These are phyloP conservation scores for Pseudonitzschia multistriata DNA, from an alignment of 108 stramenopile genomes.

Conservation along the genomic window DNA sequence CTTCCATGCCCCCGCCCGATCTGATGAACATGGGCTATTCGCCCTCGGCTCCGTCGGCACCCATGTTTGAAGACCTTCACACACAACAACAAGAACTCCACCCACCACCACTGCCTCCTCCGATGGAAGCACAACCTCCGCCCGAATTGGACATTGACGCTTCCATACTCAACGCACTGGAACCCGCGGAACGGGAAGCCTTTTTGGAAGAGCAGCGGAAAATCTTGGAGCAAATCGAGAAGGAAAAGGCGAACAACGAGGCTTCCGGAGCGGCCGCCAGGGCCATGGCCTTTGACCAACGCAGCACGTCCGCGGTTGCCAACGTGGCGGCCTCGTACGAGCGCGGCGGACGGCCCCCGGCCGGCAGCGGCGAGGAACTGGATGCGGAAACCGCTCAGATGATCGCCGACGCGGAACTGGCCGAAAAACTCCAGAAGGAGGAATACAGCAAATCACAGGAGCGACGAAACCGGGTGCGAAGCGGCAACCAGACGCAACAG, in stretches of 20 bases:
- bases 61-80: slow-evolving; percentile 45
- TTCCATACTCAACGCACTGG: slow-evolving; percentile 47
- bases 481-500: neutral
- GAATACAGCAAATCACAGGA: slow-evolving; percentile 42
- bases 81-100: slow-evolving; percentile 11
- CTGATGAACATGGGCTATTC: neutral
- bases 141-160: slow-evolving; percentile 29
- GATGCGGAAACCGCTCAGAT: slow-evolving; percentile 70
- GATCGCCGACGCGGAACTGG: slow-evolving; percentile 70
- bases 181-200: slow-evolving; percentile 57
- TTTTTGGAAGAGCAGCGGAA: slow-evolving; percentile 73
- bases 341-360: neutral
- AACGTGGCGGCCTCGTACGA: slow-evolving; percentile 30
- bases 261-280: slow-evolving; percentile 45
- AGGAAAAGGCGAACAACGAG: slow-evolving; percentile 50
- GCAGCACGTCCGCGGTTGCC: slow-evolving; percentile 38
- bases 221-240: slow-evolving; percentile 71
- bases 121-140: neutral
- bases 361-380: slow-evolving; percentile 28
- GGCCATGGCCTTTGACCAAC: slow-evolving; percentile 49
- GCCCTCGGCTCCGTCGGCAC: slow-evolving; percentile 44
- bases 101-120: slow-evolving; percentile 12
- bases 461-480: neutral
- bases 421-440: slow-evolving; percentile 73
- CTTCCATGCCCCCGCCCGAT: slow-evolving; percentile 9